Evolutionary conservation across 352 stramenopile genomes (phyloP), one percentile per base, ranked within the genome.

Genomic region (Phytopythium montanum): DNA sequence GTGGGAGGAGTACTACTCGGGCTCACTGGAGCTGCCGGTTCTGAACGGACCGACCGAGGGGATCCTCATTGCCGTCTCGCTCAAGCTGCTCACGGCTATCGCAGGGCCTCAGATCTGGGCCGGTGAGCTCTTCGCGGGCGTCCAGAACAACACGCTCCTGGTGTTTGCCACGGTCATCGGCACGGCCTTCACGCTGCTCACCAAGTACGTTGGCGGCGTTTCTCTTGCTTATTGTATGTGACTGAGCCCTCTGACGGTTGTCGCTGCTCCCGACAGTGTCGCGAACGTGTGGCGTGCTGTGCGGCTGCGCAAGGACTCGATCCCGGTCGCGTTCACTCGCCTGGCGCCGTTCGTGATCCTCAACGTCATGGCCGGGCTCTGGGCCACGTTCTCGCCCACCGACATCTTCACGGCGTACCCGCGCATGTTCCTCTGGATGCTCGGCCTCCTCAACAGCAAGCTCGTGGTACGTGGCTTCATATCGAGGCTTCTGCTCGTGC

Each of bases 1-100:
- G 21, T 95, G 86, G 86, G 86, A 95, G 71, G 86, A 95, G 75
- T 98, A 98, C 77, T 97, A 98, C 79, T 98, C 89, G 1, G 95
- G 95, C 28, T 87, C 91, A 62, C 78, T 99, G 13, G 83, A 98
- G 59, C 75, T 99, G 51, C 96, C 96, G 33, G 79, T 97, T 33
- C 88, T 99, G 61, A 99, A 99, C 76, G 97, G 97, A 19, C 97
- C 97, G 2, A 98, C 81, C 14, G 97, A 99, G 71, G 97, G 97
- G 59, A 88, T 99, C 44, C 64, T 99, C 38, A 88, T 96, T 51
- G 86, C 72, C 2, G 74, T 92, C 49, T 70, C 66, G 23, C 48
- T 95, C 7, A 92, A 95, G 71, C 68, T 95, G 9, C 69, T 90
- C 55, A 95, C 86, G 19, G 78, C 84, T 0, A 41, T 60, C 0